phyloP scores from a whole-genome alignment of 2,329 filamentous ascomycete genomes.

The Xylariales sp. region DNA sequence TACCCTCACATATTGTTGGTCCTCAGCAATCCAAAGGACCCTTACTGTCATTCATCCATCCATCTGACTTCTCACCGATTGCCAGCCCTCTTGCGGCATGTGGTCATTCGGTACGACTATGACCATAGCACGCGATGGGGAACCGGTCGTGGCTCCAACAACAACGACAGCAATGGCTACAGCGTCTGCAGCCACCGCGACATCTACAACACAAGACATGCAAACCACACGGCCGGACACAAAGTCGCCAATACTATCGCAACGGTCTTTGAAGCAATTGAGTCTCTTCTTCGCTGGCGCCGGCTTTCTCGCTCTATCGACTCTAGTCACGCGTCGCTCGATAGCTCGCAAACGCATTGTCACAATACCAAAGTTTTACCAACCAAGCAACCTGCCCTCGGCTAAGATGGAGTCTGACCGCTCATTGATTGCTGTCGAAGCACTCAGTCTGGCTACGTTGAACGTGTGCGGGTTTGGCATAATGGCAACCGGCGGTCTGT shows the following conservation, averaged over 20 bases:
- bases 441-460: slow-evolving; percentile 79
- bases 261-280: slow-evolving; percentile 56
- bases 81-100: slow-evolving; percentile 13
- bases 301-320: slow-evolving; percentile 68
- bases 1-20: too few relatives aligned
- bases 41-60: too few relatives aligned
- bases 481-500: slow-evolving; percentile 66
- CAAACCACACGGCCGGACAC: slow-evolving; percentile 9
- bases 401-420: slow-evolving; percentile 52
- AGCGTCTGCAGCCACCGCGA: background rate
- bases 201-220: background rate
- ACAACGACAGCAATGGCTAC: background rate
- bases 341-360: slow-evolving; percentile 58
- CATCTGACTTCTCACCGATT: too few relatives aligned
- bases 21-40: too few relatives aligned
- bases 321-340: slow-evolving; percentile 67
- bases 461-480: slow-evolving; percentile 76
- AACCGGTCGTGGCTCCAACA: background rate
- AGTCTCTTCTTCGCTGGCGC: slow-evolving; percentile 71
- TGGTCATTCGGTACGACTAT: slow-evolving; percentile 30
- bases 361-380: slow-evolving; percentile 67
- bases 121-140: slow-evolving; percentile 24
- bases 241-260: slow-evolving; percentile 28
- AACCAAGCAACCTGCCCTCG: slow-evolving; percentile 46
- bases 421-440: slow-evolving; percentile 72